These are phyloP conservation scores for Fusarium coicis DNA, from an alignment of 2,329 filamentous ascomycete species.

Conservation along the genomic window DNA sequence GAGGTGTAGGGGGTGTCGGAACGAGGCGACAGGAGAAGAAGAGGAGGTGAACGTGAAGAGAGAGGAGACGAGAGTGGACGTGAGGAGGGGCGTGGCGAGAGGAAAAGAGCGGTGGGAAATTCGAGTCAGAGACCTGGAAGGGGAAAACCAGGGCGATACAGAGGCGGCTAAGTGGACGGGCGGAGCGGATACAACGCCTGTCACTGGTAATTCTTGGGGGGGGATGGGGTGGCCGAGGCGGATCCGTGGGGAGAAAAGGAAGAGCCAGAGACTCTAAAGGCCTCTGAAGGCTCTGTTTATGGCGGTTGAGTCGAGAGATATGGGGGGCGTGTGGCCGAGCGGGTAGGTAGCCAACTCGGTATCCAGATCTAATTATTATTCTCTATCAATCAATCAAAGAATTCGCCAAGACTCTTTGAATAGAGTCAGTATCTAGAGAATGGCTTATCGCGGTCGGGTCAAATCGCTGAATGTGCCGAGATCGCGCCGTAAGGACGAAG, in stretches of 20 bases:
- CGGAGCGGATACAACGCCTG: constrained; percentile 23
- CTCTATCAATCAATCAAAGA: constrained; percentile 24
- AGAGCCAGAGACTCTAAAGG: constrained; percentile 12
- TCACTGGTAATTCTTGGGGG: not conserved
- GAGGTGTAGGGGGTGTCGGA: too few species aligned
- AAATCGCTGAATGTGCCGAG: constrained; percentile 18
- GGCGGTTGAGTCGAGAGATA: constrained; percentile 10
- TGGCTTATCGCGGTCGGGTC: constrained; percentile 30
- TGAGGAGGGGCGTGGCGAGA: constrained; percentile 19
- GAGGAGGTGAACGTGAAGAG: not conserved
- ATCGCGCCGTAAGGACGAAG: constrained; percentile 6
- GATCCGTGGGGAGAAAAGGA: constrained; percentile 17
- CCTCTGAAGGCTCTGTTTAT: not conserved
- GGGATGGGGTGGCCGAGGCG: constrained; percentile 10
- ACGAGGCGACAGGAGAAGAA: not conserved
- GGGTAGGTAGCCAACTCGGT: constrained; percentile 7
- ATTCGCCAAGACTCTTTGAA: constrained; percentile 24
- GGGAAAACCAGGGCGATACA: constrained; percentile 21
- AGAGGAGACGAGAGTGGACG: not conserved
- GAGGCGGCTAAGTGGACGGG: constrained; percentile 31
- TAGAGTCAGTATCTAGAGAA: not conserved
- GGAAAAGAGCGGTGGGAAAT: constrained; percentile 34
- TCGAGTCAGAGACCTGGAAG: constrained; percentile 15
- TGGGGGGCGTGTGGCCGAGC: constrained; percentile 3
- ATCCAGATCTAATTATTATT: constrained; percentile 20